phyloP scores from a whole-genome alignment of 78 protist species.

The Bodo saltans region DNA sequence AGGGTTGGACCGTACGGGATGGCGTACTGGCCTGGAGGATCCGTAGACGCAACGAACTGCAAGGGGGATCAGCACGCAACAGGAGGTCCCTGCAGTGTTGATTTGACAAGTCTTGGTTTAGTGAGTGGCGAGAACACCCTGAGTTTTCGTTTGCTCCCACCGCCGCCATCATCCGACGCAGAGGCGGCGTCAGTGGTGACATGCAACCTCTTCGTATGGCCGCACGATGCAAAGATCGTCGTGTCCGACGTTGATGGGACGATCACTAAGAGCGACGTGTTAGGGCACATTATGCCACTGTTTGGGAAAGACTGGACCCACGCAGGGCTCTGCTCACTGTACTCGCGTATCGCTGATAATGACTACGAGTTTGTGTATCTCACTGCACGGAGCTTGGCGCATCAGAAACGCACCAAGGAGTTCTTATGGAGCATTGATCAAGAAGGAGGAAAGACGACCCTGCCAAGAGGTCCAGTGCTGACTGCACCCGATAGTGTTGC shows the following conservation, averaged over 20 bases:
- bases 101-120: background rate
- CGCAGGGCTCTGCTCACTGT: slow-evolving; percentile 77
- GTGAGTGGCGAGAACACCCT: background rate
- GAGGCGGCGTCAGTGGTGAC: slow-evolving; percentile 48
- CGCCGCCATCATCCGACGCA: background rate
- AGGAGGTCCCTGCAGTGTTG: background rate
- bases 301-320: slow-evolving; percentile 87
- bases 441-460: slow-evolving; percentile 6
- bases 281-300: slow-evolving; percentile 78
- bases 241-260: slow-evolving; percentile 91
- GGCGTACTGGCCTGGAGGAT: slow-evolving; percentile 61
- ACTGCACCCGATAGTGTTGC: slow-evolving; percentile 85
- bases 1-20: slow-evolving; percentile 80
- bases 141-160: background rate
- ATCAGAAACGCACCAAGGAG: background rate
- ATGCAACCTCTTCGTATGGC: slow-evolving; percentile 57
- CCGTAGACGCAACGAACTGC: background rate
- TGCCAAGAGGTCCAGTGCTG: slow-evolving; percentile 93
- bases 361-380: slow-evolving; percentile 31
- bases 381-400: background rate
- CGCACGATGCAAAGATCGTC: slow-evolving; percentile 59
- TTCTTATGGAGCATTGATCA: background rate
- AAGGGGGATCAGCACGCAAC: background rate
- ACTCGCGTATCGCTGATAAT: slow-evolving; percentile 63
- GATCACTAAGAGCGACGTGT: slow-evolving; percentile 82